Evolutionary conservation across 169 alveolate species (phyloP).

Genomic region (Cryptosporidium tyzzeri): DNA sequence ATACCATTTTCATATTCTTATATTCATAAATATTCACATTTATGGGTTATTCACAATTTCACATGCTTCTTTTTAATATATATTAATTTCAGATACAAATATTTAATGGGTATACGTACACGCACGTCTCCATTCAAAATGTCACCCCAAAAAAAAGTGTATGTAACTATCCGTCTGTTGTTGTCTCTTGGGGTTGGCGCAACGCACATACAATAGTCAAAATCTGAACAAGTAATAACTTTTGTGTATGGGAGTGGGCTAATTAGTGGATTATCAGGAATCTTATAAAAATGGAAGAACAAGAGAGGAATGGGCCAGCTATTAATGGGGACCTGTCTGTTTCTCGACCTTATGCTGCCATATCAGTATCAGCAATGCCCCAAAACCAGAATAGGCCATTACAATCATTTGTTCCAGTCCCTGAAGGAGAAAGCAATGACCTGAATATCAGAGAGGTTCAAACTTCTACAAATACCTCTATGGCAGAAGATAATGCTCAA

Average conservation of each 20-base stretch:
- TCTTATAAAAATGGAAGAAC: constrained; percentile 36
- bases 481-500: constrained; percentile 8
- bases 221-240: constrained; percentile 65
- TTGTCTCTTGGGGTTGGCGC: constrained; percentile 77
- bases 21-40: neutral
- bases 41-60: neutral
- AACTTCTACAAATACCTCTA: neutral
- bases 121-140: constrained; percentile 44
- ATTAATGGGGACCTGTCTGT: constrained; percentile 3
- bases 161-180: constrained; percentile 77
- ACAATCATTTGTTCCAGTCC: constrained; percentile 24
- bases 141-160: constrained; percentile 75
- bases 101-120: constrained; percentile 36
- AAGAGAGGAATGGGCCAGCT: constrained; percentile 32
- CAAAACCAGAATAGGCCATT: constrained; percentile 29
- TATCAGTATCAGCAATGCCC: constrained; percentile 24
- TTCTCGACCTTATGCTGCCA: constrained; percentile 6
- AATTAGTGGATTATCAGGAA: constrained; percentile 28
- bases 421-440: neutral
- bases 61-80: neutral
- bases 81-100: constrained; percentile 56
- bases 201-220: constrained; percentile 77
- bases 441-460: neutral
- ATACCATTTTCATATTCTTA: neutral
- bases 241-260: constrained; percentile 76